Conservation (phyloP, 2,329 filamentous ascomycete genomes). For the Dactylellina sp. region DNA sequence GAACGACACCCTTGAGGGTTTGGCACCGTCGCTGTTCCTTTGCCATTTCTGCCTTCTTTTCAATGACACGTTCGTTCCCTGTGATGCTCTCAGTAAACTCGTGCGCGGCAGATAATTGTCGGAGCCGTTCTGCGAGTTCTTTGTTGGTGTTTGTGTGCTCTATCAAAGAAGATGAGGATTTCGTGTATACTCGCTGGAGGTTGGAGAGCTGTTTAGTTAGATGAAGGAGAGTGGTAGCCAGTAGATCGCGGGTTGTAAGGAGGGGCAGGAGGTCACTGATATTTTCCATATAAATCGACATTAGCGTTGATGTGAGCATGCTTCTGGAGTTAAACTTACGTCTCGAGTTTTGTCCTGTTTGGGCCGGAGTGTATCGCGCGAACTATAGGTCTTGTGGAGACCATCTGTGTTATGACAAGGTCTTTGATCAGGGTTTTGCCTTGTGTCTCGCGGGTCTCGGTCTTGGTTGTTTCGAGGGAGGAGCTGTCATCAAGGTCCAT, state of each 20-base stretch:
- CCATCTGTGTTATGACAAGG: conserved; percentile 48
- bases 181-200: conserved; percentile 26
- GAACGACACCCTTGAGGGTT: conserved; percentile 81
- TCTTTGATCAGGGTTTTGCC: conserved; percentile 51
- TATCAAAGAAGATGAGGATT: conserved; percentile 21
- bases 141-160: conserved; percentile 34
- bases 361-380: conserved; percentile 51
- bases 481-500: conserved; percentile 52
- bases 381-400: conserved; percentile 49
- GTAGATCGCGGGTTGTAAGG: conserved; percentile 46
- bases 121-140: conserved; percentile 36
- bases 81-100: conserved; percentile 50
- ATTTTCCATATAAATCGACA: conserved; percentile 1
- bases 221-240: conserved; percentile 45
- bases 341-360: conserved; percentile 53
- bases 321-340: conserved; percentile 7
- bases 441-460: conserved; percentile 32
- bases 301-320: neutral
- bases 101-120: conserved; percentile 29
- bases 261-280: conserved; percentile 50
- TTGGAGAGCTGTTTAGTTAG: conserved; percentile 34
- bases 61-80: conserved; percentile 31
- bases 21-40: conserved; percentile 76
- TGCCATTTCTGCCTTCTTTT: conserved; percentile 71
- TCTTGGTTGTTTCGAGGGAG: conserved; percentile 25